Conservation (phyloP, 2,329 filamentous ascomycete genomes). For the Tolypocladium tundrense region DNA sequence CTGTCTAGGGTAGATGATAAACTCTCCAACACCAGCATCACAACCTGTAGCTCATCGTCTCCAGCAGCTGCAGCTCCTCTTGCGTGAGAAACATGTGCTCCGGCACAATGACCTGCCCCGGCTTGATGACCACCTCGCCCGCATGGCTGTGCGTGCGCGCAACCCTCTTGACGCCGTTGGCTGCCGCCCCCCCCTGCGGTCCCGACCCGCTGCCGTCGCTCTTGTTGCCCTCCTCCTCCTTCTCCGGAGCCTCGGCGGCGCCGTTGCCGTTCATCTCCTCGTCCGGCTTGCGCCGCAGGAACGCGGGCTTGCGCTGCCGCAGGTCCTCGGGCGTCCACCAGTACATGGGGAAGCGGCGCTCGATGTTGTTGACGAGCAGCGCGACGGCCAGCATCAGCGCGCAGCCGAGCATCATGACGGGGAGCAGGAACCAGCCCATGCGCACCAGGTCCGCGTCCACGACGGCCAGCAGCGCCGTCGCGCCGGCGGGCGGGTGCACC, state of each 20-base stretch:
- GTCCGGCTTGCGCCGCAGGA: slow-evolving; percentile 4
- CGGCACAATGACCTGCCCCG: slow-evolving; percentile 22
- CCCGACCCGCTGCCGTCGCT: slow-evolving; percentile 7
- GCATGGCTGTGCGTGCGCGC: slow-evolving; percentile 1
- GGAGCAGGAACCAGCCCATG: slow-evolving; percentile 61
- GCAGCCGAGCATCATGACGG: slow-evolving; percentile 50
- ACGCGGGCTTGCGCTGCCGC: slow-evolving; percentile 2
- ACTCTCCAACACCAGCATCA: slow-evolving; percentile 7
- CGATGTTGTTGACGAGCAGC: slow-evolving; percentile 58
- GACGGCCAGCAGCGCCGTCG: slow-evolving; percentile 61
- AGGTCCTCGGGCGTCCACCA: slow-evolving; percentile 51
- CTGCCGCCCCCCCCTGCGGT: background rate
- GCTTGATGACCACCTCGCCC: slow-evolving; percentile 23
- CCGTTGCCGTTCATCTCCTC: slow-evolving; percentile 1
- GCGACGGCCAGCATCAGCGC: slow-evolving; percentile 52
- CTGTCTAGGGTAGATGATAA: background rate
- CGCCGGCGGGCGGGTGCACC: slow-evolving; percentile 64
- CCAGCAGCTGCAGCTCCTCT: slow-evolving; percentile 24
- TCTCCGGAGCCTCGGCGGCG: background rate
- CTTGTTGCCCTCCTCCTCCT: background rate
- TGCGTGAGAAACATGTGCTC: slow-evolving; percentile 24
- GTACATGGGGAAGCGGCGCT: slow-evolving; percentile 55
- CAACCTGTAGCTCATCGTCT: slow-evolving; percentile 21
- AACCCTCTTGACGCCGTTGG: background rate
- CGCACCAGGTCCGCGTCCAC: slow-evolving; percentile 40